Conservation (phyloP, 768 basidiomycete species). For the Tulasnella sp. region DNA sequence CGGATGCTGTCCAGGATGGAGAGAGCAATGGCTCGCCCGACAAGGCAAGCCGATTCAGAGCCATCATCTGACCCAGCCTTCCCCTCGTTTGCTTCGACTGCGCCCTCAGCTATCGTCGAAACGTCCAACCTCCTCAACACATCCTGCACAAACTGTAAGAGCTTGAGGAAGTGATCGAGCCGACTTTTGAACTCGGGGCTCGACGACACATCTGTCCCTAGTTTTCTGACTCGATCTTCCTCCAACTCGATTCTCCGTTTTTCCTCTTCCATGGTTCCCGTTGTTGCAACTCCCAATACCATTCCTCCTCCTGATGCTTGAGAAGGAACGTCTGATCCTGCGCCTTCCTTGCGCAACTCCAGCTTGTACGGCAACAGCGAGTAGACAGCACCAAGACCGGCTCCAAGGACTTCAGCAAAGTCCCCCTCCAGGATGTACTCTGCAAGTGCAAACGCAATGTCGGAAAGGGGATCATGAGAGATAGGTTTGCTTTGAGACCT, state of each 20-base stretch:
- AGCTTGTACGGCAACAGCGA: conserved; percentile 85
- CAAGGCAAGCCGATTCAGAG: conserved; percentile 45
- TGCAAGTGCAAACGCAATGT: conserved; percentile 79
- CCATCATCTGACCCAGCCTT: conserved; percentile 40
- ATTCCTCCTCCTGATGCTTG: conserved; percentile 40
- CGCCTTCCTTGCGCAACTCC: conserved; percentile 41
- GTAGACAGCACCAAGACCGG: conserved; percentile 87
- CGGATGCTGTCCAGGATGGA: conserved; percentile 77
- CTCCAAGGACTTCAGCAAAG: conserved; percentile 94
- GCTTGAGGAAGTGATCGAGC: conserved; percentile 81
- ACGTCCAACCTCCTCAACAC: conserved; percentile 51
- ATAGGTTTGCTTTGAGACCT: background rate
- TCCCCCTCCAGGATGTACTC: conserved; percentile 96
- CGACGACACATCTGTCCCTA: conserved; percentile 71
- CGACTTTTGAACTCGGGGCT: conserved; percentile 67
- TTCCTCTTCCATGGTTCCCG: conserved; percentile 43
- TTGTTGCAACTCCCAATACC: conserved; percentile 47
- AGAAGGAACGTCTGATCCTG: conserved; percentile 13
- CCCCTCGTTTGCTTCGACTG: background rate
- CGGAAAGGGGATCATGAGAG: conserved; percentile 61
- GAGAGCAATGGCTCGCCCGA: conserved; percentile 74
- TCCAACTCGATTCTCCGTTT: conserved; percentile 46
- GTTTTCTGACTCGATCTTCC: conserved; percentile 39
- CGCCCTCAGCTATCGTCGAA: background rate
- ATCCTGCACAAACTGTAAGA: conserved; percentile 88